A percentile compares a stretch with the other conserved stretches of the same genome.
Evolutionary conservation across 805 yeast species (phyloP).

Genomic region (Alloascoidea africana): DNA sequence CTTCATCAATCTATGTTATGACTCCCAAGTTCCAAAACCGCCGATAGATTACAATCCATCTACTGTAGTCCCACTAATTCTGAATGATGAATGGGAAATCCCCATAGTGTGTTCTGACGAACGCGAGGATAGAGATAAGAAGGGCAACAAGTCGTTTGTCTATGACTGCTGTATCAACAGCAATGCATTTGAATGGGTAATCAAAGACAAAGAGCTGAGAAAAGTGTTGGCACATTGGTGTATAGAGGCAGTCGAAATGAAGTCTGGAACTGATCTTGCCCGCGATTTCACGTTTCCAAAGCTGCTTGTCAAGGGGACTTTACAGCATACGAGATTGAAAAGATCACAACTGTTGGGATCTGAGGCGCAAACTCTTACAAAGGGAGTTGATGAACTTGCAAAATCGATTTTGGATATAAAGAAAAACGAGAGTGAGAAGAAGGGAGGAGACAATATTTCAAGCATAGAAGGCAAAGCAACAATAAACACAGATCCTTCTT

Average conservation of each 20-base stretch:
- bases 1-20: constrained; percentile 52
- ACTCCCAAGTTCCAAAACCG: constrained; percentile 43
- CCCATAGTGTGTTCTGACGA: constrained; percentile 47
- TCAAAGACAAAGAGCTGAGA: constrained; percentile 34
- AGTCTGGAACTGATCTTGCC: constrained; percentile 30
- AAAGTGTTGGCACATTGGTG: constrained; percentile 64
- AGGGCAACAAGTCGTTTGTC: constrained; percentile 39
- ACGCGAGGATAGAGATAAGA: constrained; percentile 38
- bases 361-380: not conserved
- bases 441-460: not conserved
- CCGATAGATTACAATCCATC: constrained; percentile 31
- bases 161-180: constrained; percentile 56
- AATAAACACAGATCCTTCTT: no score
- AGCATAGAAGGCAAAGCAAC: no score
- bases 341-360: constrained; percentile 1
- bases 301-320: not conserved
- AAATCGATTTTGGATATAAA: not conserved
- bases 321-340: not conserved
- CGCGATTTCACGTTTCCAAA: constrained; percentile 21
- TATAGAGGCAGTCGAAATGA: constrained; percentile 49
- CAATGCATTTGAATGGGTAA: constrained; percentile 41
- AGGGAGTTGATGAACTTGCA: not conserved
- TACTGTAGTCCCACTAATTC: constrained; percentile 42
- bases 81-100: constrained; percentile 63
- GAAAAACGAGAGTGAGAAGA: not conserved